phyloP scores from a whole-genome alignment of 192 early-diverging fungal genomes.

The Nowakowskiella sp. region DNA sequence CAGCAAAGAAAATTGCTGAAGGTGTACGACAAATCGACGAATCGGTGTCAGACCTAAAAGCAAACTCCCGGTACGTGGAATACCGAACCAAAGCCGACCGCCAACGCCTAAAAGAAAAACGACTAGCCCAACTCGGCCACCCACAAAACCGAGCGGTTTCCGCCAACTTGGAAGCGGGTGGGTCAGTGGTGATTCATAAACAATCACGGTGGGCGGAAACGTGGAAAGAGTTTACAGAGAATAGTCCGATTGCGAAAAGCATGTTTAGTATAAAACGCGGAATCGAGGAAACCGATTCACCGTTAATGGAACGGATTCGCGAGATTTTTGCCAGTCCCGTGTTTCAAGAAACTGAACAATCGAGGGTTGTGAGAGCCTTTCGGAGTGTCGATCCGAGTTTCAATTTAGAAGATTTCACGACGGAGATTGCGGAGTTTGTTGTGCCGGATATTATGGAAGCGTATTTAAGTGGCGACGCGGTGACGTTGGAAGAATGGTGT shows the following conservation, averaged over 20 bases:
- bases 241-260: slow-evolving; percentile 75
- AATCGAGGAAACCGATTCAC: slow-evolving; percentile 86
- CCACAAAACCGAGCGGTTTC: slow-evolving; percentile 20
- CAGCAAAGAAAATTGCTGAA: slow-evolving; percentile 37
- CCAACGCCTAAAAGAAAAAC: background rate
- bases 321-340: slow-evolving; percentile 66
- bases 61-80: slow-evolving; percentile 30
- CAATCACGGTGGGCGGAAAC: slow-evolving; percentile 77
- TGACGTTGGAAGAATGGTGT: slow-evolving; percentile 85
- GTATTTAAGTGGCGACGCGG: slow-evolving; percentile 76
- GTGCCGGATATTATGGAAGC: slow-evolving; percentile 96
- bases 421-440: slow-evolving; percentile 83
- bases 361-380: slow-evolving; percentile 77
- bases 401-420: slow-evolving; percentile 76
- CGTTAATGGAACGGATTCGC: slow-evolving; percentile 69
- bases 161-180: slow-evolving; percentile 33
- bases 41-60: slow-evolving; percentile 20
- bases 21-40: slow-evolving; percentile 35
- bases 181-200: slow-evolving; percentile 70
- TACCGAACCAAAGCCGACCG: slow-evolving; percentile 26
- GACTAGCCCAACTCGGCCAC: slow-evolving; percentile 8
- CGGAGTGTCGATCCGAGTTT: slow-evolving; percentile 81
- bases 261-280: slow-evolving; percentile 67
- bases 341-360: slow-evolving; percentile 91
- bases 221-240: slow-evolving; percentile 90